phyloP scores from a whole-genome alignment of 2,329 filamentous ascomycete species.

The Amauroascus verrucosus region DNA sequence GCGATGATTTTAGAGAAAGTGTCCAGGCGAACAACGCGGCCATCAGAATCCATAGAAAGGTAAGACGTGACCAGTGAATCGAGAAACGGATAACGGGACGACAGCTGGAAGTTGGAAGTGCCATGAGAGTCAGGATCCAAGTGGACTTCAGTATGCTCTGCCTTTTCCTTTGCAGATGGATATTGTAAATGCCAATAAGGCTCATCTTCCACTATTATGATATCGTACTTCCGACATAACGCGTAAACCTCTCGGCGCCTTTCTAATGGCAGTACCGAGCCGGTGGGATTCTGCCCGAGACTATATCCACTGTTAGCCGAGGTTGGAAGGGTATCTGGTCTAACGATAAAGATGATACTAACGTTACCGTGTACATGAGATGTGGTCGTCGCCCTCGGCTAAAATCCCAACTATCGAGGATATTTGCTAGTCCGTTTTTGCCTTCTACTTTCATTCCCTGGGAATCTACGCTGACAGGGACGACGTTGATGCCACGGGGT shows the following conservation, averaged over 20 bases:
- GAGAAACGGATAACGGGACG: conserved; percentile 63
- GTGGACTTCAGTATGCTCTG: conserved; percentile 23
- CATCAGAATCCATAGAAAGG: conserved; percentile 69
- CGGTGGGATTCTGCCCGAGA: conserved; percentile 85
- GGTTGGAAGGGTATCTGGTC: neutral
- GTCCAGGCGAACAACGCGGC: conserved; percentile 78
- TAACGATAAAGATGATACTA: conserved; percentile 34
- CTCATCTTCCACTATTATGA: conserved; percentile 88
- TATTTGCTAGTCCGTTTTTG: conserved; percentile 61
- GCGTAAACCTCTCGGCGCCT: conserved; percentile 70
- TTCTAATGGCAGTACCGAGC: conserved; percentile 60
- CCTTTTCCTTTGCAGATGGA: conserved; percentile 50
- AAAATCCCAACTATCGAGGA: conserved; percentile 73
- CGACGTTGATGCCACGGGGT: conserved; percentile 62
- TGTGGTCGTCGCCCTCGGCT: conserved; percentile 65
- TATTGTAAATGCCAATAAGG: conserved; percentile 95
- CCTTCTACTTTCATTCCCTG: conserved; percentile 70
- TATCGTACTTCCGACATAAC: conserved; percentile 71
- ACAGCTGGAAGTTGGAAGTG: conserved; percentile 20
- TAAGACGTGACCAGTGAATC: conserved; percentile 73
- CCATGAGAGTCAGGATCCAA: conserved; percentile 33
- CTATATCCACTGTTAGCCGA: conserved; percentile 30
- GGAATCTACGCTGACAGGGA: conserved; percentile 63
- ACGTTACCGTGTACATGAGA: conserved; percentile 83
- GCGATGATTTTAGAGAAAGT: conserved; percentile 92